Evolutionary conservation across 805 yeast species (phyloP).

Genomic region (Monosporozyma aquatica): DNA sequence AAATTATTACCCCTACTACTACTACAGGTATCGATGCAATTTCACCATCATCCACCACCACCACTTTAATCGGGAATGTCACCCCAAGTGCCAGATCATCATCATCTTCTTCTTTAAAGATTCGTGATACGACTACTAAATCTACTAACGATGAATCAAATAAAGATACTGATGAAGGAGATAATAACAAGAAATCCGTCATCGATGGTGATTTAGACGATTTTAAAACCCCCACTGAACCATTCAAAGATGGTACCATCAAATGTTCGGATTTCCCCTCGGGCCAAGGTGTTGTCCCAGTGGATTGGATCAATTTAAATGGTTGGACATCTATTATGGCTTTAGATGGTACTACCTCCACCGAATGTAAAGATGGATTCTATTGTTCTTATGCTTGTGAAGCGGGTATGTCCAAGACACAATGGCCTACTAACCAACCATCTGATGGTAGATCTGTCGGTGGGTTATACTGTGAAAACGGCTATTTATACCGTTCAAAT

Average conservation of each 20-base stretch:
- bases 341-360: conserved; percentile 54
- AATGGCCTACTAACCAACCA: conserved; percentile 67
- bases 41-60: conserved; percentile 19
- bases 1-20: conserved; percentile 17
- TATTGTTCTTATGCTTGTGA: conserved; percentile 75
- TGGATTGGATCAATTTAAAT: conserved; percentile 44
- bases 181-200: conserved; percentile 4
- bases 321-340: conserved; percentile 48
- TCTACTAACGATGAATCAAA: conserved; percentile 26
- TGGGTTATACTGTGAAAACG: conserved; percentile 56
- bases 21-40: no score
- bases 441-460: conserved; percentile 62
- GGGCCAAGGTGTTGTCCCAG: conserved; percentile 57
- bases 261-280: conserved; percentile 58
- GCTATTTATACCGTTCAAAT: conserved; percentile 56
- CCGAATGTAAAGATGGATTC: conserved; percentile 54
- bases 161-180: no score
- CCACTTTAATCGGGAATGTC: conserved; percentile 7
- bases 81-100: not conserved
- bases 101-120: not conserved
- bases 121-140: conserved; percentile 15
- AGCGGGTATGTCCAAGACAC: conserved; percentile 74
- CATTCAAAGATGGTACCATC: conserved; percentile 60
- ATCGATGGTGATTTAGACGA: conserved; percentile 51
- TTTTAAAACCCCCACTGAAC: conserved; percentile 42